Evolutionary conservation across 108 stramenopile genomes (phyloP), one percentile per base, ranked within the genome.

Genomic region (Discostella stelligeroides): DNA sequence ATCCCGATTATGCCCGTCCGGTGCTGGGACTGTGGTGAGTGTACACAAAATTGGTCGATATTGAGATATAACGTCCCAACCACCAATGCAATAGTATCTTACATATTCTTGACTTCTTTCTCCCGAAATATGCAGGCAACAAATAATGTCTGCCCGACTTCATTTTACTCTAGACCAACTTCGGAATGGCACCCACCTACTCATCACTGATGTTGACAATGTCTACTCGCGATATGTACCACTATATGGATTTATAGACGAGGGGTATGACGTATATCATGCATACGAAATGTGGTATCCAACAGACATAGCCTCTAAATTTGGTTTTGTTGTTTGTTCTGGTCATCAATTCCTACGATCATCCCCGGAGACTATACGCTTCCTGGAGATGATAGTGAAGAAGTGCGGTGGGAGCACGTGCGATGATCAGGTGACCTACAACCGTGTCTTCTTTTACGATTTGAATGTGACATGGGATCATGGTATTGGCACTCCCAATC

Each of bases 141-240:
- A 63, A 60, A 63, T 50, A 1, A 62, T 38, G 43, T 37, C 49
- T 28, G 1, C 27, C 40, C 14, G 63, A 59, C 10, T 78, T 63
- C 58, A 79, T 24, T 81, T 83, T 46, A 45, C 75, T 8, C 54
- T 73, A 21, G 54, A 48, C 10, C 55, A 73, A 54, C 47, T 86
- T 5, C 41, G 60, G 47, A 51, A 70, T 21, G 85, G 85, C 13
- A 68, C 53, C 2, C 51, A 60, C 43, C 50, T 86, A 4, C 60
- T 86, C 14, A 23, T 86, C 49, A 81, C 85, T 0, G 85, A 86
- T 72, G 64, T 78, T 7, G 85, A 86, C 41, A 86, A 86, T 60
- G 62, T 86, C 7, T 86, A 83, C 55, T 64, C 39, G 18, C 60
- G 69, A 14, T 79, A 70, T 59, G 41, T 82, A 0, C 51, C 65